Conservation (phyloP, 805 yeast genomes). For the Tetrapisispora arboricola region DNA sequence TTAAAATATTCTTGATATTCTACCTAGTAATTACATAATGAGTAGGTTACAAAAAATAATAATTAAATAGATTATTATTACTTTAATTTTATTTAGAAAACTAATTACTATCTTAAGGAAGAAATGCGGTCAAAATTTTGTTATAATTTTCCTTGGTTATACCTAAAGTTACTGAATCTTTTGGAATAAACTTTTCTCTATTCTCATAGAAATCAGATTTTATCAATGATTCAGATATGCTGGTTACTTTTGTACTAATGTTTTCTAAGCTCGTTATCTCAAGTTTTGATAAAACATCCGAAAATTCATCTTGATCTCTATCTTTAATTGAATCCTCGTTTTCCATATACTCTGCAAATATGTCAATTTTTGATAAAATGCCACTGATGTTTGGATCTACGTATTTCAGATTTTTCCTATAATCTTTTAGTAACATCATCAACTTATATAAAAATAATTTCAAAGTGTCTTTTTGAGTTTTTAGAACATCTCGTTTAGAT, state of each 20-base stretch:
- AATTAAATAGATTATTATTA: too few species aligned
- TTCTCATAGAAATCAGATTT: slow-evolving; percentile 22
- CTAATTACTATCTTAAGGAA: too few species aligned
- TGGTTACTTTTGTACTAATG: background rate
- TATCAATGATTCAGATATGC: slow-evolving; percentile 25
- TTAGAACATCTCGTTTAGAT: background rate
- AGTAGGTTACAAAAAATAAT: too few species aligned
- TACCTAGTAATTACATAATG: too few species aligned
- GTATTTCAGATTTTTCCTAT: slow-evolving; percentile 23
- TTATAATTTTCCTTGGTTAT: slow-evolving; percentile 15
- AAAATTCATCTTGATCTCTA: slow-evolving; percentile 7
- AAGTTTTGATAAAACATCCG: slow-evolving; percentile 11
- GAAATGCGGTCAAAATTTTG: slow-evolving; percentile 12
- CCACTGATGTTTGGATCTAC: slow-evolving; percentile 12
- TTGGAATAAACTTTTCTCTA: slow-evolving; percentile 13
- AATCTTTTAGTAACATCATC: slow-evolving; percentile 22
- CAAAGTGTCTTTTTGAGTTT: slow-evolving; percentile 13
- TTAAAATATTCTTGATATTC: too few species aligned
- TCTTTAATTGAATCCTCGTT: slow-evolving; percentile 3
- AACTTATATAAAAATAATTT: slow-evolving; percentile 17
- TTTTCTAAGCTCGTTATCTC: slow-evolving; percentile 14
- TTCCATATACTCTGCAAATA: slow-evolving; percentile 13
- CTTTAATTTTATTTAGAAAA: too few species aligned
- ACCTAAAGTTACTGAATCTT: slow-evolving; percentile 15
- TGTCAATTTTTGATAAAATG: slow-evolving; percentile 11